These are phyloP conservation scores for Silene latifolia DNA, from an alignment of 148 eudicot genomes.

Conservation along the genomic window DNA sequence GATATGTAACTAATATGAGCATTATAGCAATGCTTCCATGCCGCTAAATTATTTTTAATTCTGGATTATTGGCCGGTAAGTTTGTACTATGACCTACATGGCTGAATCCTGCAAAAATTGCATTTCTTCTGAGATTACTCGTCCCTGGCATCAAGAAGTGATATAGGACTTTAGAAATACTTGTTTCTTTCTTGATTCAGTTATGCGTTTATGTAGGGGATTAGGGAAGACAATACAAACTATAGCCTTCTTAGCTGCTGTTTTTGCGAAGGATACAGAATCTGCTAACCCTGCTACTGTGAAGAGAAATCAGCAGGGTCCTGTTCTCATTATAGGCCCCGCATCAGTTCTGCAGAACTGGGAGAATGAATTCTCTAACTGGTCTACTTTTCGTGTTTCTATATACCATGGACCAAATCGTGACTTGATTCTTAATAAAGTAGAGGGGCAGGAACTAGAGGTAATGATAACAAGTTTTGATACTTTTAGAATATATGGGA, in stretches of 20 bases:
- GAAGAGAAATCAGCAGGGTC: slow-evolving; percentile 49
- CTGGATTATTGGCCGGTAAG: background rate
- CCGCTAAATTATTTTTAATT: background rate
- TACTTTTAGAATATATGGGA: slow-evolving; percentile 71
- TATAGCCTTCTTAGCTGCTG: slow-evolving; percentile 95
- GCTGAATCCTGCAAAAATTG: background rate
- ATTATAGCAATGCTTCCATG: background rate
- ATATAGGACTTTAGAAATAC: slow-evolving; percentile 1
- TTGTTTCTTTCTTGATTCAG: slow-evolving; percentile 15
- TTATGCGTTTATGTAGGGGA: slow-evolving; percentile 54
- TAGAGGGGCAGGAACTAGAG: slow-evolving; percentile 53
- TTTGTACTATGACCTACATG: background rate
- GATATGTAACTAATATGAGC: background rate
- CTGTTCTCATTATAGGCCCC: slow-evolving; percentile 80
- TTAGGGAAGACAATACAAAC: slow-evolving; percentile 96
- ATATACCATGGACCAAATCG: slow-evolving; percentile 90
- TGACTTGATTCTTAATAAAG: slow-evolving; percentile 75
- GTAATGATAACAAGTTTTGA: slow-evolving; percentile 94
- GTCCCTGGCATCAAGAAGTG: background rate
- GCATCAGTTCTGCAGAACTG: slow-evolving; percentile 87
- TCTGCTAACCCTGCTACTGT: slow-evolving; percentile 19
- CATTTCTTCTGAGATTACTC: background rate
- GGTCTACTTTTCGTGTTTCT: slow-evolving; percentile 76
- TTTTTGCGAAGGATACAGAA: slow-evolving; percentile 73
- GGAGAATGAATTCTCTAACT: slow-evolving; percentile 86